These are phyloP conservation scores for Apiospora malaysiana DNA, from an alignment of 2,329 filamentous ascomycete species.

Conservation along the genomic window DNA sequence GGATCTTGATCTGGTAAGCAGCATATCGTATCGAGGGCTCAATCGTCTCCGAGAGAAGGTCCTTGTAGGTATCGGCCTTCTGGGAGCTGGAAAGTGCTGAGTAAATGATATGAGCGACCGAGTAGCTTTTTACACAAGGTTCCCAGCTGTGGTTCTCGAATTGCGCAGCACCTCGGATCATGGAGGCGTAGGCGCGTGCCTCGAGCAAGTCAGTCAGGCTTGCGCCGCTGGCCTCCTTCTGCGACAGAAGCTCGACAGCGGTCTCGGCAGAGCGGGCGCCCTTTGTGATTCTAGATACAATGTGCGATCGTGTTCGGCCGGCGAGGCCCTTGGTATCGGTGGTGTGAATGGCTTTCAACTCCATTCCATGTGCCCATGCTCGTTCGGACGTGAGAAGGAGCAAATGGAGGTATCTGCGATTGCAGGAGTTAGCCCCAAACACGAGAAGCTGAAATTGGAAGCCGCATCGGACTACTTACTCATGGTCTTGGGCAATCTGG, in stretches of 20 bases:
- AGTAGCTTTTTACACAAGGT: slow-evolving; percentile 75
- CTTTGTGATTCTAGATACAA: slow-evolving; percentile 85
- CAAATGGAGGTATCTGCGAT: slow-evolving; percentile 73
- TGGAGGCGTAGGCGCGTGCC: slow-evolving; percentile 80
- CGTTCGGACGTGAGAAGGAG: slow-evolving; percentile 86
- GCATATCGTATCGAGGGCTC: slow-evolving; percentile 95
- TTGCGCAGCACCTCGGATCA: slow-evolving; percentile 76
- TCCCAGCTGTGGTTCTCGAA: slow-evolving; percentile 93
- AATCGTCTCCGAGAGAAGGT: slow-evolving; percentile 82
- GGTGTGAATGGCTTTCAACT: slow-evolving; percentile 84
- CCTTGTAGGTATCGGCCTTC: slow-evolving; percentile 81
- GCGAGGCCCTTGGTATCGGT: slow-evolving; percentile 80
- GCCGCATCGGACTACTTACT: slow-evolving; percentile 59
- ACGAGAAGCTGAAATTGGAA: slow-evolving; percentile 11
- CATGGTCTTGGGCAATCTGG: slow-evolving; percentile 75
- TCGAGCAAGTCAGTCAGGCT: slow-evolving; percentile 77
- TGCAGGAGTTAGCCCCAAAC: slow-evolving; percentile 25
- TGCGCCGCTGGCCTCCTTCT: slow-evolving; percentile 68
- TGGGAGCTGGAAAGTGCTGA: slow-evolving; percentile 69
- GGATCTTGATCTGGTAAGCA: slow-evolving; percentile 88
- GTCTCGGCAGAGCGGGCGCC: slow-evolving; percentile 72
- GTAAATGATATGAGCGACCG: slow-evolving; percentile 83
- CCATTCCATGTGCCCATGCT: slow-evolving; percentile 95
- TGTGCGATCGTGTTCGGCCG: slow-evolving; percentile 82
- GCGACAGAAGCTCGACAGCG: slow-evolving; percentile 70